These are phyloP conservation scores for Butyriboletus loyo DNA, from an alignment of 768 basidiomycete species.

Conservation along the genomic window DNA sequence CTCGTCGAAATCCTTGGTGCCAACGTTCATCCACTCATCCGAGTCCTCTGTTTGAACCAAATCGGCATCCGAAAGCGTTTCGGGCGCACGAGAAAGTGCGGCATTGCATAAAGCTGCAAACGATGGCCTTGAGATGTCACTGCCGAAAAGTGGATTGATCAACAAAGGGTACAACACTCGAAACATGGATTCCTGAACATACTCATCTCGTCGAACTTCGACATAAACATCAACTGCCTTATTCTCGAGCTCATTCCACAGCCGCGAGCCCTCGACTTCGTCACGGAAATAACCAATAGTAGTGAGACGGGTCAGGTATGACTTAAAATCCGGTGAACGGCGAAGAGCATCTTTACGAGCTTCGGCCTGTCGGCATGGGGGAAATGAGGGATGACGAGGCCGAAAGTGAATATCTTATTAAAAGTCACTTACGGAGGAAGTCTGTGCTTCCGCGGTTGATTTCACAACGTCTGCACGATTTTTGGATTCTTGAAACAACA, in stretches of 20 bases:
- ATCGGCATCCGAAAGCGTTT: conserved; percentile 17
- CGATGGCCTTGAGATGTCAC: conserved; percentile 62
- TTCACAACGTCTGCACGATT: conserved; percentile 43
- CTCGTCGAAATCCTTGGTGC: conserved; percentile 71
- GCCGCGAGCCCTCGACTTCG: conserved; percentile 71
- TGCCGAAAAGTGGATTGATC: conserved; percentile 22
- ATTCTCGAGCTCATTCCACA: conserved; percentile 71
- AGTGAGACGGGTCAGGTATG: conserved; percentile 66
- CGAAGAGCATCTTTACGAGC: conserved; percentile 67
- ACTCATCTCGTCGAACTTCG: conserved; percentile 64
- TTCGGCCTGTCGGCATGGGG: conserved; percentile 42
- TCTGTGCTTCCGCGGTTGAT: conserved; percentile 34
- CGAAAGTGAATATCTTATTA: background rate
- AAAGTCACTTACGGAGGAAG: conserved; percentile 46
- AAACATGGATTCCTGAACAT: conserved; percentile 28
- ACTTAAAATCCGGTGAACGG: conserved; percentile 62
- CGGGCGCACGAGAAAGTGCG: conserved; percentile 49
- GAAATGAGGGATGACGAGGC: background rate
- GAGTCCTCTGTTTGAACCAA: conserved; percentile 52
- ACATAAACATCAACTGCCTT: conserved; percentile 70
- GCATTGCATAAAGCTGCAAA: conserved; percentile 73
- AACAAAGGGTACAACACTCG: background rate
- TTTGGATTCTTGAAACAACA: conserved; percentile 87
- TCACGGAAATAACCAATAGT: conserved; percentile 73
- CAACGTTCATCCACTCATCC: conserved; percentile 86